Conservation (phyloP, 2,329 filamentous ascomycete genomes). For the Penicillium griseofulvum region DNA sequence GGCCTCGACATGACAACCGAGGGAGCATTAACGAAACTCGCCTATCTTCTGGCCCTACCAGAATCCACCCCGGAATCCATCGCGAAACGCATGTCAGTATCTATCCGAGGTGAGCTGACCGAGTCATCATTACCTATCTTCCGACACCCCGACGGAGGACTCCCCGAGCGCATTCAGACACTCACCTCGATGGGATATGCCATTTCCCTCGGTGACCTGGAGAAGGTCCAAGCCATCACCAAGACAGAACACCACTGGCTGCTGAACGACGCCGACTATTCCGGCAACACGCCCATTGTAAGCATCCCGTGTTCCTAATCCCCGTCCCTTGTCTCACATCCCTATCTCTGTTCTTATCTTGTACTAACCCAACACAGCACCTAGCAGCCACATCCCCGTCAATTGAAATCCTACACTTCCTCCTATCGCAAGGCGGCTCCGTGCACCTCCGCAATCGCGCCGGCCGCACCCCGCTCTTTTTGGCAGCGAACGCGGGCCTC, state of each 20-base stretch:
- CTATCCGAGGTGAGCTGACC: slow-evolving; percentile 81
- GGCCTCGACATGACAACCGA: slow-evolving; percentile 87
- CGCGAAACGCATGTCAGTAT: slow-evolving; percentile 66
- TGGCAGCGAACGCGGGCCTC: slow-evolving; percentile 58
- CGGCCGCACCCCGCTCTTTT: slow-evolving; percentile 58
- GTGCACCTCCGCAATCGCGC: slow-evolving; percentile 60
- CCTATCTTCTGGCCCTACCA: slow-evolving; percentile 73
- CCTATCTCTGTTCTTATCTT: background rate
- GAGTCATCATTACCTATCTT: slow-evolving; percentile 71
- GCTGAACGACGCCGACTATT: slow-evolving; percentile 74
- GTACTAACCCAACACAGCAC: slow-evolving; percentile 38
- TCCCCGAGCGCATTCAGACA: slow-evolving; percentile 59
- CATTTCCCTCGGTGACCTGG: slow-evolving; percentile 68
- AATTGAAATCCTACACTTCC: slow-evolving; percentile 54
- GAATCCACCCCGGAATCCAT: slow-evolving; percentile 65
- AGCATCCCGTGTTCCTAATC: slow-evolving; percentile 9
- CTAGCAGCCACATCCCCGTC: slow-evolving; percentile 58
- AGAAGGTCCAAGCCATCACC: slow-evolving; percentile 65
- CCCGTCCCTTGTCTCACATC: background rate
- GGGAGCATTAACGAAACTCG: slow-evolving; percentile 85
- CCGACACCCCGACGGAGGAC: slow-evolving; percentile 64
- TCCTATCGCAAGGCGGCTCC: slow-evolving; percentile 56
- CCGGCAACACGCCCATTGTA: slow-evolving; percentile 67
- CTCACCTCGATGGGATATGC: slow-evolving; percentile 78
- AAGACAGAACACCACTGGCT: slow-evolving; percentile 64